These are phyloP conservation scores for Gyrodon lividus DNA, from an alignment of 768 basidiomycete species.

Conservation along the genomic window DNA sequence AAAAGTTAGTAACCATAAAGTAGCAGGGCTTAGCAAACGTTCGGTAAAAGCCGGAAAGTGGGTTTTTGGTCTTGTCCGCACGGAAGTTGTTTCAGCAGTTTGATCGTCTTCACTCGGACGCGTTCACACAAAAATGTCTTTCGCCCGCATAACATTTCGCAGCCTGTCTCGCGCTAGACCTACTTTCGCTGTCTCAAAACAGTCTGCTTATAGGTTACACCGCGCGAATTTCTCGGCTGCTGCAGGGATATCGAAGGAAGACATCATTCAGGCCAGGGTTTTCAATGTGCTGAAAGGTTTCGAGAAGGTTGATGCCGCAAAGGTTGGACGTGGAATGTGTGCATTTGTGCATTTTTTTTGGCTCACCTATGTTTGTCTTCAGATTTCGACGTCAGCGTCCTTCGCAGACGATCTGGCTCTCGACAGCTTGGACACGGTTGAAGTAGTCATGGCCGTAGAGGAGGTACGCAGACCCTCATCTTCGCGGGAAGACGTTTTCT, in stretches of 20 bases:
- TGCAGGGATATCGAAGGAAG: constrained; percentile 21
- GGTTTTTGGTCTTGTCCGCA: not conserved
- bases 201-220: constrained; percentile 28
- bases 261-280: constrained; percentile 27
- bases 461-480: constrained; percentile 49
- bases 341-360: constrained; percentile 25
- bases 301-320: constrained; percentile 28
- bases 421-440: constrained; percentile 95
- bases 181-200: constrained; percentile 30
- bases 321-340: constrained; percentile 18
- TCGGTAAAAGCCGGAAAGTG: constrained; percentile 28
- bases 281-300: constrained; percentile 31
- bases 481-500: constrained; percentile 6
- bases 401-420: constrained; percentile 56
- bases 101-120: constrained; percentile 4
- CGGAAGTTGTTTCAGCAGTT: not conserved
- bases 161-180: constrained; percentile 28
- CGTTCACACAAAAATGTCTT: constrained; percentile 34
- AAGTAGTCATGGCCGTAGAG: constrained; percentile 99
- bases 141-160: constrained; percentile 33
- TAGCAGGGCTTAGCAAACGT: not conserved
- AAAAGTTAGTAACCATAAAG: no score
- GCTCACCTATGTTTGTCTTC: constrained; percentile 24
- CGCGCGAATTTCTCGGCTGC: constrained; percentile 33
- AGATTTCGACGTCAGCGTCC: constrained; percentile 64